These are phyloP conservation scores for Sugiyamaella pinicola DNA, from an alignment of 1,139 yeast genomes.

Conservation along the genomic window DNA sequence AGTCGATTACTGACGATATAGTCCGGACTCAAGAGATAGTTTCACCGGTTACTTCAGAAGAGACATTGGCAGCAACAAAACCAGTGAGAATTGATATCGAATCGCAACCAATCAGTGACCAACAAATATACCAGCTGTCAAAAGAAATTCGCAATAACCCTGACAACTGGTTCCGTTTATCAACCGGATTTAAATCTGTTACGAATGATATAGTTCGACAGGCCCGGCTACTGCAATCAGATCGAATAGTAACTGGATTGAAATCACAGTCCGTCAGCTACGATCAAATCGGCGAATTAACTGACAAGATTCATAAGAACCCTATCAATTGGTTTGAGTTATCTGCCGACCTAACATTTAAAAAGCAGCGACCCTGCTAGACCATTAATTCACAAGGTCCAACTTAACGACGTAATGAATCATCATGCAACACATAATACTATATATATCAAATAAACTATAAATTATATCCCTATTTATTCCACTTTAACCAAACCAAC, in stretches of 20 bases:
- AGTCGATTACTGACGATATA: background rate
- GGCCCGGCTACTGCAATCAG: background rate
- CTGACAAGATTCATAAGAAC: background rate
- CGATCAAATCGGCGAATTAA: background rate
- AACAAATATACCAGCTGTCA: background rate
- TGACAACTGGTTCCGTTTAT: background rate
- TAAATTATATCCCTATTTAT: conserved; percentile 1
- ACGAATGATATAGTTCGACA: background rate
- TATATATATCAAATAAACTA: conserved; percentile 6
- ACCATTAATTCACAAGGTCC: too few relatives aligned
- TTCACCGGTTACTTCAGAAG: too few relatives aligned
- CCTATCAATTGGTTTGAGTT: conserved; percentile 5
- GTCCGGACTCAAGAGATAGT: background rate
- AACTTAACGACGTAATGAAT: too few relatives aligned
- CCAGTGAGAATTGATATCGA: background rate
- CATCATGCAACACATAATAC: too few relatives aligned
- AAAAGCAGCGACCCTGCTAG: too few relatives aligned
- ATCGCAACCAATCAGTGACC: background rate
- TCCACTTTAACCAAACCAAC: conserved; percentile 8
- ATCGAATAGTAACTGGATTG: background rate
- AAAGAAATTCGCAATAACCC: background rate
- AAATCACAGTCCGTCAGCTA: conserved; percentile 1
- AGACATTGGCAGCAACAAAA: too few relatives aligned
- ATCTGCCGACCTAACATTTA: conserved; percentile 1
- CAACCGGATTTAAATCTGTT: background rate